Percentiles rank a stretch among this genome's conserved stretches.
Conservation (phyloP, 257 asterid species). For the Fraxinus anomala region DNA sequence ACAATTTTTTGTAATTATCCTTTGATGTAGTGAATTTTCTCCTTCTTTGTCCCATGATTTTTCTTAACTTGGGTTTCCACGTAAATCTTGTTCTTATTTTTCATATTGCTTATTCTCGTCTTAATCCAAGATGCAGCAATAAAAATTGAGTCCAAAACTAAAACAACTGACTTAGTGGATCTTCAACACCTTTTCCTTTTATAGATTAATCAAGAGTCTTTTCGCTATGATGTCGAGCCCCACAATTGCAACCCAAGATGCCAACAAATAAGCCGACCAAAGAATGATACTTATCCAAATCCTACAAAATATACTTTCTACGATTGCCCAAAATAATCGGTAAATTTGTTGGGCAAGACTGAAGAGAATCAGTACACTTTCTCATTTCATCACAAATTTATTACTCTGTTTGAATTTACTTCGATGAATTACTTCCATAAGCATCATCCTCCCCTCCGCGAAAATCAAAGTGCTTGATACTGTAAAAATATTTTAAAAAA, state of each 20-base stretch:
- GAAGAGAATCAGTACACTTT: conserved; percentile 32
- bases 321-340: conserved; percentile 39
- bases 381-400: conserved; percentile 39
- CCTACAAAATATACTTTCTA: conserved; percentile 40
- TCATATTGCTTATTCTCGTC: too few species aligned
- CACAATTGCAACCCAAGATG: conserved; percentile 49
- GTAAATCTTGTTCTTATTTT: too few species aligned
- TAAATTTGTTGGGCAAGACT: conserved; percentile 47
- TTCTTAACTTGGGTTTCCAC: too few species aligned
- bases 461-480: conserved; percentile 33
- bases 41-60: too few species aligned
- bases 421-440: conserved; percentile 20
- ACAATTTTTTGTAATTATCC: too few species aligned
- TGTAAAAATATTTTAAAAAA: conserved; percentile 16
- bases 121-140: conserved; percentile 45
- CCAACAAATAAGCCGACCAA: conserved; percentile 50
- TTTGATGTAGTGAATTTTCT: too few species aligned
- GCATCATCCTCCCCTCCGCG: conserved; percentile 35
- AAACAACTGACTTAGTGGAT: conserved; percentile 26
- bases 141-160: conserved; percentile 60
- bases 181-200: not conserved
- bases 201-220: conserved; percentile 33
- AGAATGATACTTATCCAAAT: conserved; percentile 41
- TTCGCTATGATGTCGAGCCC: conserved; percentile 46
- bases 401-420: conserved; percentile 20